Evolutionary conservation across 208 protist genomes (phyloP), one percentile per base, ranked within the genome.

Genomic region (Leishmania martiniquensis): DNA sequence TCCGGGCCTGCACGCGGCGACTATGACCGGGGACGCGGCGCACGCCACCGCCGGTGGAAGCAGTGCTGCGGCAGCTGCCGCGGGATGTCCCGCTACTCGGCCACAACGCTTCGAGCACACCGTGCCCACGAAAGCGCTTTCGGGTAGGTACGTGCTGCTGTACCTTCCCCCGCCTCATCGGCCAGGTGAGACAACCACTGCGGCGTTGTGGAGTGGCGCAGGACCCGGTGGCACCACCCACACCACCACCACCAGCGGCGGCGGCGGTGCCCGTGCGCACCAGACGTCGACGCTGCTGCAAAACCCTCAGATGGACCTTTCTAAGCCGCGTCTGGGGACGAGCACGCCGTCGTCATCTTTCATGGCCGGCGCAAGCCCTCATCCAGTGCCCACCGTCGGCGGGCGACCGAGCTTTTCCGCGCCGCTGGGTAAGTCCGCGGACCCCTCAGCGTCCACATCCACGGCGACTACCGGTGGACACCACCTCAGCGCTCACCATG

Each of bases 71-170:
- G 45, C 3, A n/a, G 65, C 25, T 22, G 22, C 10, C 39, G 70
- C 17, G 22, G 45, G 20, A 42, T 57, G 32, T 29, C n/a, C 42
- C 7, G 6, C 47, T 17, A 59, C 51, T 15, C 77, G 77, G 2
- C 70, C 73, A 25, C 72, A 80, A 42, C 77, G 69, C 5, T 68
- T 87, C 22, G 85, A 88, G 81, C 85, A 87, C 76, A 80, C 77
- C 44, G 87, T 92, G 65, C 88, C 91, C 2, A 87, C 84, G 3
- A 81, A 77, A 10, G 81, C 77, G 32, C 70, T 95, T 25, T 60
- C 83, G 2, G 88, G 87, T 5, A 93, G 91, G 80, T 95, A 95
- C 75, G 88, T 95, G 22, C 80, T 95, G 29, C 57, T 95, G 0
- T 93, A 89, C 69, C 73, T 95, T 22, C 70, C 82, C 5, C 72